Percentiles rank a stretch among this genome's conserved stretches.
Conservation (phyloP, 176 grass and related monocot genomes). For the Oryza meridionalis region DNA sequence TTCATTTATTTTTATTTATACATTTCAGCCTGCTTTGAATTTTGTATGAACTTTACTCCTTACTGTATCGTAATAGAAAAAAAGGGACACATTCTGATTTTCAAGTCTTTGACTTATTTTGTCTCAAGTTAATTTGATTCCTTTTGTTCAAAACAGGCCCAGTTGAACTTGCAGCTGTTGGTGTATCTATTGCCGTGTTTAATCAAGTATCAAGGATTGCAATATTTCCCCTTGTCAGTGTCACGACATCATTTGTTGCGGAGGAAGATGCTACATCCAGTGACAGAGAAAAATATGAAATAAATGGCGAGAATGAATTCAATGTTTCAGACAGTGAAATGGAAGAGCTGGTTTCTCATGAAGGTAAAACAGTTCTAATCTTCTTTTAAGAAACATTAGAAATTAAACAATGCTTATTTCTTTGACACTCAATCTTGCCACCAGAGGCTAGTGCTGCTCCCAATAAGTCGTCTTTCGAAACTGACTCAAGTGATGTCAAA, state of each 20-base stretch:
- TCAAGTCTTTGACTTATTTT: background rate
- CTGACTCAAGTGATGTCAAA: conserved; percentile 20
- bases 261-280: conserved; percentile 77
- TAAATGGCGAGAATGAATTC: conserved; percentile 32
- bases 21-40: background rate
- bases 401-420: background rate
- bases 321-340: conserved; percentile 53
- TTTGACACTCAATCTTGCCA: conserved; percentile 5
- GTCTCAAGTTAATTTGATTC: background rate
- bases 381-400: conserved; percentile 2
- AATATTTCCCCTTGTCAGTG: conserved; percentile 90
- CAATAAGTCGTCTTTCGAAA: conserved; percentile 28
- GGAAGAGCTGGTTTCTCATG: conserved; percentile 49
- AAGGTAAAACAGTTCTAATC: conserved; percentile 38
- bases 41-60: conserved; percentile 5
- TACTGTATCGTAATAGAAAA: too few relatives aligned
- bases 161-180: conserved; percentile 83
- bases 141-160: conserved; percentile 62
- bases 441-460: conserved; percentile 38
- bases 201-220: conserved; percentile 90
- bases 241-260: conserved; percentile 96
- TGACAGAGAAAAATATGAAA: conserved; percentile 33
- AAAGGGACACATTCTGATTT: background rate
- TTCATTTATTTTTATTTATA: conserved; percentile 1
- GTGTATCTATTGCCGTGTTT: conserved; percentile 86